phyloP scores from a whole-genome alignment of 345 rosid genomes.

The Moricandia arvensis region DNA sequence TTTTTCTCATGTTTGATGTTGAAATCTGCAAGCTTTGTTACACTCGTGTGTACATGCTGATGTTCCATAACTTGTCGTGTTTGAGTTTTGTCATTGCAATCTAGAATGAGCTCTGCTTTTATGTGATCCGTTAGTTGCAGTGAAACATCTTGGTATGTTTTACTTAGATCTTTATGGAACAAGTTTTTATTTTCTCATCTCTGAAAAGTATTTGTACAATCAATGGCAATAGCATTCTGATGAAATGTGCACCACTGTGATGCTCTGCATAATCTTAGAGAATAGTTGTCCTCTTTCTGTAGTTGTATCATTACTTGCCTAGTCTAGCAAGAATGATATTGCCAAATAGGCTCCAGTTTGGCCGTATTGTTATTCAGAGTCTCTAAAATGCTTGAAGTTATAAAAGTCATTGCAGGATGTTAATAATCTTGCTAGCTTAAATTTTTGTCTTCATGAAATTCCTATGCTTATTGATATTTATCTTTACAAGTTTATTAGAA shows the following conservation, averaged over 20 bases:
- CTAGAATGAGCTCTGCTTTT: too few relatives aligned
- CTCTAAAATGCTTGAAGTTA: not conserved
- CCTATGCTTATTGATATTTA: not conserved
- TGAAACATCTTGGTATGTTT: slow-evolving; percentile 85
- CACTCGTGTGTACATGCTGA: too few relatives aligned
- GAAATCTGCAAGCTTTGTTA: too few relatives aligned
- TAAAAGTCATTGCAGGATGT: not conserved
- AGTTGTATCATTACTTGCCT: slow-evolving; percentile 1
- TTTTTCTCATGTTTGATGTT: too few relatives aligned
- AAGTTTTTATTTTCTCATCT: not conserved
- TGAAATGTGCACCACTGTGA: slow-evolving; percentile 17
- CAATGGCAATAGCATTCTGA: slow-evolving; percentile 16
- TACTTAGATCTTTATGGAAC: slow-evolving; percentile 3
- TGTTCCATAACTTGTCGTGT: too few relatives aligned
- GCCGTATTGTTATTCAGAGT: not conserved
- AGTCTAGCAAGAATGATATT: not conserved
- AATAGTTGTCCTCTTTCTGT: not conserved
- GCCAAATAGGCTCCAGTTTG: not conserved
- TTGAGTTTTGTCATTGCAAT: too few relatives aligned
- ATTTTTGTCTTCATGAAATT: not conserved
- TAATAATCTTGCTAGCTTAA: not conserved
- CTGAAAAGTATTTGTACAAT: slow-evolving; percentile 8
- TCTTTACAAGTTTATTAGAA: not conserved
- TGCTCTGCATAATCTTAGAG: not conserved
- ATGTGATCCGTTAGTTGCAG: slow-evolving; percentile 24